phyloP scores from a whole-genome alignment of 176 grass and related monocot genomes.

The Typha latifolia region DNA sequence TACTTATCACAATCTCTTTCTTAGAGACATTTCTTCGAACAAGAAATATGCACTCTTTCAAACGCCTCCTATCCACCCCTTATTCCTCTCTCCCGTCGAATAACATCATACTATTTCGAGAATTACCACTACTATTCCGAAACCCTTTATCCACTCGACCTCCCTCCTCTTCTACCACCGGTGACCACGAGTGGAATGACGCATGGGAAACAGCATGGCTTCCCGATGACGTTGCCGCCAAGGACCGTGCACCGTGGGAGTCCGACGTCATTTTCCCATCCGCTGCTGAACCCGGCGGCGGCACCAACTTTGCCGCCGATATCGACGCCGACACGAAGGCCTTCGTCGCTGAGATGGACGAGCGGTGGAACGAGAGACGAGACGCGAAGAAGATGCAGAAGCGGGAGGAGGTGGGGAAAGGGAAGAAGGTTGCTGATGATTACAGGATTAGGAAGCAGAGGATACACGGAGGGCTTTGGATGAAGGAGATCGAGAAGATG shows the following conservation, averaged over 20 bases:
- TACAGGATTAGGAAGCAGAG: conserved; percentile 89
- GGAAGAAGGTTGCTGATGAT: conserved; percentile 51
- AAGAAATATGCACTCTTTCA: conserved; percentile 46
- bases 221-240: conserved; percentile 44
- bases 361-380: conserved; percentile 47
- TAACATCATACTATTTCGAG: background rate
- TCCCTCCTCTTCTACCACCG: conserved; percentile 18
- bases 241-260: conserved; percentile 17
- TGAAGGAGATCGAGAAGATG: conserved; percentile 91
- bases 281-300: background rate
- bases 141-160: conserved; percentile 1
- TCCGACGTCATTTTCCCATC: conserved; percentile 1
- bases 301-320: conserved; percentile 28
- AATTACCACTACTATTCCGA: conserved; percentile 7
- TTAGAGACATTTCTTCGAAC: conserved; percentile 47
- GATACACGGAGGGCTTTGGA: conserved; percentile 77
- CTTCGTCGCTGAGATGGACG: conserved; percentile 92
- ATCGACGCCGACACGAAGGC: conserved; percentile 76
- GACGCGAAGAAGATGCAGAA: conserved; percentile 19
- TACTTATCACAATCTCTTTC: background rate
- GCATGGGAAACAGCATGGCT: conserved; percentile 98
- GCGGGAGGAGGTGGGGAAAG: conserved; percentile 16
- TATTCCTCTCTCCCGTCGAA: conserved; percentile 21
- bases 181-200: conserved; percentile 88
- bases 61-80: conserved; percentile 22